A percentile compares a stretch with the other conserved stretches of the same genome.
Conservation (phyloP, 352 stramenopile species). For the Pythium coloratum region DNA sequence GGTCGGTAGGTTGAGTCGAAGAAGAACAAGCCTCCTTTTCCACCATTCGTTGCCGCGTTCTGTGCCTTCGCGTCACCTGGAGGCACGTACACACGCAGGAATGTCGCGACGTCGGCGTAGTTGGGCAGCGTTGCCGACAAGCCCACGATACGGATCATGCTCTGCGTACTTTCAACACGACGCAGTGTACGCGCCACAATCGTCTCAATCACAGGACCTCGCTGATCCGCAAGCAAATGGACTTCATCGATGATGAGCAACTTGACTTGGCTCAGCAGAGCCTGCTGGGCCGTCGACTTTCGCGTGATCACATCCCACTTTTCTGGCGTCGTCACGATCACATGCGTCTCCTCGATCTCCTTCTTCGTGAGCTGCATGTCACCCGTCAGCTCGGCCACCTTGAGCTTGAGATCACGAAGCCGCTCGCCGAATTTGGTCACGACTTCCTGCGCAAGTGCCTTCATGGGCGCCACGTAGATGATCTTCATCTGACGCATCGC, state of each 20-base stretch:
- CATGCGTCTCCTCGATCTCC: conserved; percentile 94
- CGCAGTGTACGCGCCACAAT: conserved; percentile 98
- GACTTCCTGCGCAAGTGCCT: conserved; percentile 98
- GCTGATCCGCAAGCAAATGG: conserved; percentile 97
- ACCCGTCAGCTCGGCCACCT: conserved; percentile 94
- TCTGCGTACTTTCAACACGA: conserved; percentile 97
- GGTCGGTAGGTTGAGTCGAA: conserved; percentile 98
- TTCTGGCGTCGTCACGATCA: conserved; percentile 99
- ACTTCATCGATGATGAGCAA: conserved; percentile 99
- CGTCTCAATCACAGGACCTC: conserved; percentile 98
- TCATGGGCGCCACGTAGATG: conserved; percentile 98
- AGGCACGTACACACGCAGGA: conserved; percentile 93
- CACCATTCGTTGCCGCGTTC: conserved; percentile 74
- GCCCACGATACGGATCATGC: conserved; percentile 97
- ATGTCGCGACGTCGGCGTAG: conserved; percentile 98
- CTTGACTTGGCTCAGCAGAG: conserved; percentile 87
- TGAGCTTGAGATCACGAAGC: conserved; percentile 54
- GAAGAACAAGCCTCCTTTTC: conserved; percentile 94
- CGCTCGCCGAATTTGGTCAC: conserved; percentile 97
- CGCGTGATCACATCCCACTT: conserved; percentile 99
- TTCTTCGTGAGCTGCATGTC: conserved; percentile 98
- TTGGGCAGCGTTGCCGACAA: conserved; percentile 99
- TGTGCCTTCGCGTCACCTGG: conserved; percentile 44
- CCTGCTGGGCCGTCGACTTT: conserved; percentile 93
- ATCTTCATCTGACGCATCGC: conserved; percentile 89